These are phyloP conservation scores for Cordyceps fumosorosea DNA, from an alignment of 2,329 filamentous ascomycete genomes.

Conservation along the genomic window DNA sequence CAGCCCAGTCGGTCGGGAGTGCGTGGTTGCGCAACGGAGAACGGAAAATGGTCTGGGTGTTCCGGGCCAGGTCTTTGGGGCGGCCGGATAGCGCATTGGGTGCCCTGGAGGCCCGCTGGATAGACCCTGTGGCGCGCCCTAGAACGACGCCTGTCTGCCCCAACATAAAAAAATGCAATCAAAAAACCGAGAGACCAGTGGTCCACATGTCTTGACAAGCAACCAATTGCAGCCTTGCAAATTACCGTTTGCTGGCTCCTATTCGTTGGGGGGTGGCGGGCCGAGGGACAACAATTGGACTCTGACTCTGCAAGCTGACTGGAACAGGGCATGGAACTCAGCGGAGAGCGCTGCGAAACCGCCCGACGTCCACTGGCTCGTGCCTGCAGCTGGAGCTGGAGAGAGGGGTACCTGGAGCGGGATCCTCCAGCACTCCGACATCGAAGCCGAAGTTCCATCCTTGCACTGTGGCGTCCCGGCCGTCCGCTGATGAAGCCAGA, in stretches of 20 bases:
- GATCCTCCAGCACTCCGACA: not conserved
- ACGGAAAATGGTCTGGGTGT: constrained; percentile 9
- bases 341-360: not conserved
- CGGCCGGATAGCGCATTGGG: not conserved
- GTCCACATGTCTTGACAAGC: constrained; percentile 3
- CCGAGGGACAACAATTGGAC: too few species aligned
- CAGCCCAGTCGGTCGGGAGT: not conserved
- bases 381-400: not conserved
- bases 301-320: too few species aligned
- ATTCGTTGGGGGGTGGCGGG: not conserved
- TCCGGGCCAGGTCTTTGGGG: constrained; percentile 6
- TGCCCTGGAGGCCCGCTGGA: not conserved
- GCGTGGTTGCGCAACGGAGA: not conserved
- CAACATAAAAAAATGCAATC: constrained; percentile 8
- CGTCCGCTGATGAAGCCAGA: not conserved
- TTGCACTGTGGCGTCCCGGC: not conserved
- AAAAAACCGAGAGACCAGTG: not conserved
- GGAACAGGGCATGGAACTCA: not conserved
- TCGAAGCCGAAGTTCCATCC: not conserved
- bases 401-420: not conserved
- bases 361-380: not conserved
- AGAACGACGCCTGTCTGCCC: not conserved
- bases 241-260: constrained; percentile 3
- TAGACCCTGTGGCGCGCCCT: not conserved
- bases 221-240: not conserved